Evolutionary conservation across 1,284 basidiomycete genomes (phyloP), one percentile per base, ranked within the genome.

Genomic region (Ceratobasidium sp.): DNA sequence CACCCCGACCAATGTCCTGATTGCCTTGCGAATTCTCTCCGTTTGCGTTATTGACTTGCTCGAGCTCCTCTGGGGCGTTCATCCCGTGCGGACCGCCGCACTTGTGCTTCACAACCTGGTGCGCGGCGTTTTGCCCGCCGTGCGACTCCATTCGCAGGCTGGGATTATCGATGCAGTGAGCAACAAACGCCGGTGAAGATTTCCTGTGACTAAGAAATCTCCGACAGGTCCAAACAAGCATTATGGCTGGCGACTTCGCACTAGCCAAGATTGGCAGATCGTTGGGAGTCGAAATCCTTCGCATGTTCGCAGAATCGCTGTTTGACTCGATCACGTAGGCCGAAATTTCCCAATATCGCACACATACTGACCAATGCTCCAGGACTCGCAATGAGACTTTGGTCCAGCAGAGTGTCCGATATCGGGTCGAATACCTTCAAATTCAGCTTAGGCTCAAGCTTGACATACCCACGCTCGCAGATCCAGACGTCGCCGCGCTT

Each of bases 101-200:
- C 90, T 94, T 88, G 83, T 93, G 80, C 77, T 86, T 74, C 84
- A 92, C 79, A 91, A 93, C 82, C 84, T 94, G 69, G 80, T 90
- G 77, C 88, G 92, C 79, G 93, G 92, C 77, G 83, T 91, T 77
- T 89, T 93, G 81, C 92, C 92, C 54, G 92, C 92, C 13, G 91
- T 92, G 82, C 89, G 91, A 84, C 90, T 92, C 76, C 94, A 93
- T 85, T 93, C 93, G 13, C 93, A 94, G 86, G 92, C 92, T 68
- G 84, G 92, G 82, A 92, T 94, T 79, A 89, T 94, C 78, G 91
- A 94, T 83, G 92, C 94, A 88, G 92, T 91, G 76, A 74, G 88
- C 82, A 13, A 43, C 44, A 71, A 68, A 43, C 34, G 61, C 66
- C 37, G 13, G 25, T 54, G 43, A 67, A 51, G 54, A 65, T 68